Evolutionary conservation across 805 yeast species (phyloP), one percentile per base, ranked within the genome.

Genomic region (Candida maris): DNA sequence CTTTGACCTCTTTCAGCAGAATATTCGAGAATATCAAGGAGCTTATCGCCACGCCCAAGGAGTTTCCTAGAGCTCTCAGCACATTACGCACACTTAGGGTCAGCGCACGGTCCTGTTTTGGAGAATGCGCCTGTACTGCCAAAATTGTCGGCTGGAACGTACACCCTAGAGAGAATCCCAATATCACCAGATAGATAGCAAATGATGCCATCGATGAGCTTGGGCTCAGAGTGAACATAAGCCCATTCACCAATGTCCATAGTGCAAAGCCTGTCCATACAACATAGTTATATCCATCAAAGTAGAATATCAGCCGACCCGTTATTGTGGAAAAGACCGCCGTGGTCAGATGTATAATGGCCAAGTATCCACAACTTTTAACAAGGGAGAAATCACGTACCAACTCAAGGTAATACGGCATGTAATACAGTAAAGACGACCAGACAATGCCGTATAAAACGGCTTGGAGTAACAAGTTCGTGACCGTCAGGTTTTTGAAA

Each of bases 371-470:
- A 26, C 29, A 26, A 26, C 29, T 26, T 26, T 26, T 26, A 8
- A 26, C 8, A 14, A 26, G 8, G 9, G 29, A 14, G 8, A 26
- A 9, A 26, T 26, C 29, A 8, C 29, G 8, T 9, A 26, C 29
- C 29, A 26, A 13, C 29, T 26, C 29, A 26, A 26, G 13, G 13
- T 26, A 26, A 26, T 10, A 26, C 8, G 29, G 29, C 29, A 26
- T 26, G 15, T 26, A 26, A 14, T 26, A 26, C 10, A 26, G 15
- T 12, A 26, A 12, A 8, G 29, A 26, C 13, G 29, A 9, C 14
- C 14, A 26, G 13, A 14, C 29, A 9, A 26, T 26, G 8, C 29
- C 29, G 15, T 26, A 26, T 10, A 26, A 14, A 14, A 26, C 8
- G 13, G 29, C n/a, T 13, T 26, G 29, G 9, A 26, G 15, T 14